Conservation (phyloP, 257 asterid species). For the Solanum medicagineum region DNA sequence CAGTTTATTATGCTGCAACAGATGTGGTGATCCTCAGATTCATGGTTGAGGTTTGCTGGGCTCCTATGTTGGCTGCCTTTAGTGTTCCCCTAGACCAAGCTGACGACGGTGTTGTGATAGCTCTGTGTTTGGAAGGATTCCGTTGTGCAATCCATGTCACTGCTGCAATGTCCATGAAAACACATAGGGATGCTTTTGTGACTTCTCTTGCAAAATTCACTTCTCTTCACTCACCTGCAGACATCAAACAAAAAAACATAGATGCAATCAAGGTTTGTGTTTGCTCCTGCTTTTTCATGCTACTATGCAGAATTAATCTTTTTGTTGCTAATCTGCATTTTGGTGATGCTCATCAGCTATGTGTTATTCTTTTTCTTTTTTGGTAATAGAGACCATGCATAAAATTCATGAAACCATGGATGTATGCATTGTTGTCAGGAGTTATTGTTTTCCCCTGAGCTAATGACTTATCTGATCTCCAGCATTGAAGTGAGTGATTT, state of each 20-base stretch:
- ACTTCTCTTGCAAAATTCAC: conserved; percentile 97
- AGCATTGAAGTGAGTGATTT: not conserved
- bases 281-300: not conserved
- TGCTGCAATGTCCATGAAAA: conserved; percentile 97
- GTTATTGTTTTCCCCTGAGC: not conserved
- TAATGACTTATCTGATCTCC: not conserved
- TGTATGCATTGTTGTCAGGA: not conserved
- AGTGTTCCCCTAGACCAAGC: conserved; percentile 98
- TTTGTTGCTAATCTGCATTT: not conserved
- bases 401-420: not conserved
- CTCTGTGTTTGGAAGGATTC: conserved; percentile 86
- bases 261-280: conserved; percentile 87
- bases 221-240: conserved; percentile 97
- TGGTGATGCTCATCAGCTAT: not conserved
- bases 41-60: conserved; percentile 99
- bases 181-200: conserved; percentile 95
- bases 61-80: conserved; percentile 99
- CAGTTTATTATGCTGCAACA: conserved; percentile 90
- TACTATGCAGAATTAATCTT: not conserved
- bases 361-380: not conserved
- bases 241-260: conserved; percentile 84
- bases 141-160: conserved; percentile 88
- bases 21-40: conserved; percentile 86
- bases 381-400: not conserved
- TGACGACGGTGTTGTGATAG: conserved; percentile 65